Conservation (phyloP, 2,329 filamentous ascomycete species). For the Neofusicoccum sp. region DNA sequence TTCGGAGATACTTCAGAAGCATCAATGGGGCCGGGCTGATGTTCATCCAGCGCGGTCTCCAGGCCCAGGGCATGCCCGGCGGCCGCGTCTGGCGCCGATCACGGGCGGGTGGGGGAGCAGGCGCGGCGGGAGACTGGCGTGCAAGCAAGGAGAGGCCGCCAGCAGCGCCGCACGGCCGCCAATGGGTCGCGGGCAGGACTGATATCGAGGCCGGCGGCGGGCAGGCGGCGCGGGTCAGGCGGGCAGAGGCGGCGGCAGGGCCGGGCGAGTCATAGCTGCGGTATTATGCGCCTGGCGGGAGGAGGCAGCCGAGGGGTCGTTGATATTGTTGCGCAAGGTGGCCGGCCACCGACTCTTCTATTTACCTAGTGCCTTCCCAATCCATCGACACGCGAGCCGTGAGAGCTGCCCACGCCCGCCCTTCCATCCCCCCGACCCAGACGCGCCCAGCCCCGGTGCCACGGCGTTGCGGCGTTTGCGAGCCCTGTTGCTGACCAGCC, state of each 20-base stretch:
- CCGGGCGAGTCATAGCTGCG: slow-evolving; percentile 8
- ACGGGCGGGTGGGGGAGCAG: not conserved
- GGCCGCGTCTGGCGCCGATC: not conserved
- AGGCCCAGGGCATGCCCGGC: not conserved
- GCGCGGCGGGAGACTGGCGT: not conserved
- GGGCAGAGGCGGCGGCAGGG: not conserved
- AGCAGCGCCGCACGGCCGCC: not conserved
- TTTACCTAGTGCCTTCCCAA: slow-evolving; percentile 19
- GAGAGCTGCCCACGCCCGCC: slow-evolving; percentile 1
- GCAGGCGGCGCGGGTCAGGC: not conserved
- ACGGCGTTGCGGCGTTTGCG: not conserved
- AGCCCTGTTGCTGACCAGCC: not conserved
- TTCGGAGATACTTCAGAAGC: not conserved
- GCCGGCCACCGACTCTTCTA: slow-evolving; percentile 18
- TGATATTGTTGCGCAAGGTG: slow-evolving; percentile 17
- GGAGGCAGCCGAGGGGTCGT: slow-evolving; percentile 12
- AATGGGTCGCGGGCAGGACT: not conserved
- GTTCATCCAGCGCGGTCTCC: not conserved
- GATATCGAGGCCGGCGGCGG: not conserved
- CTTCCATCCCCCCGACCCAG: slow-evolving; percentile 4
- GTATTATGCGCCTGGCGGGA: slow-evolving; percentile 11
- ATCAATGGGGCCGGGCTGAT: not conserved
- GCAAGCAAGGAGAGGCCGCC: not conserved
- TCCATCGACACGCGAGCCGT: slow-evolving; percentile 18
- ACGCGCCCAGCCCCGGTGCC: not conserved